These are phyloP conservation scores for Colletotrichum cuscutae DNA, from an alignment of 2,329 filamentous ascomycete genomes.

Conservation along the genomic window DNA sequence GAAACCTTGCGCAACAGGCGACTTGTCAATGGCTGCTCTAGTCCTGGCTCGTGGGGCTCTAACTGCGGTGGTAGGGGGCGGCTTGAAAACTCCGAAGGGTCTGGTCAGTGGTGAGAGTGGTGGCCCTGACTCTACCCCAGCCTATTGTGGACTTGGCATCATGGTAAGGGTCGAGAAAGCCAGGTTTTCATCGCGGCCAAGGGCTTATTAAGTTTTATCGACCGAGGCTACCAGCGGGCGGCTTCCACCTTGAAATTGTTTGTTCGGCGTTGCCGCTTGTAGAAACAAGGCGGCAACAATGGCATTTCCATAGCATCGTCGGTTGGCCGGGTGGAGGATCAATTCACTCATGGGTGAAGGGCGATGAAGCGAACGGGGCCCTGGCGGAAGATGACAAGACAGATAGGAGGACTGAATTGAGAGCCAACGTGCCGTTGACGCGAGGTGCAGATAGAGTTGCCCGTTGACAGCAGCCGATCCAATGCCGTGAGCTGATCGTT, in stretches of 20 bases:
- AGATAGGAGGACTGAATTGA: background rate
- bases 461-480: conserved; percentile 27
- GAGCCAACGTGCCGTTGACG: conserved; percentile 27
- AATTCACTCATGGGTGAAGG: conserved; percentile 18
- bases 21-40: conserved; percentile 17
- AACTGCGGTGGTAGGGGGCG: conserved; percentile 27
- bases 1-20: conserved; percentile 24
- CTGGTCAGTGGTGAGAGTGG: conserved; percentile 29
- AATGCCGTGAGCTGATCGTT: conserved; percentile 30
- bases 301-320: conserved; percentile 7
- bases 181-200: conserved; percentile 23
- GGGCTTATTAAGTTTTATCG: conserved; percentile 10
- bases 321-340: conserved; percentile 13
- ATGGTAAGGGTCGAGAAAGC: conserved; percentile 12
- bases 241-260: conserved; percentile 4
- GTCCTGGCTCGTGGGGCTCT: conserved; percentile 30
- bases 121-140: conserved; percentile 28
- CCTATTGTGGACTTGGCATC: conserved; percentile 29
- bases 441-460: conserved; percentile 35
- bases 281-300: conserved; percentile 23
- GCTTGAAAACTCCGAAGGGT: conserved; percentile 35
- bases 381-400: conserved; percentile 14
- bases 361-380: conserved; percentile 6
- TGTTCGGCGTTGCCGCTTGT: conserved; percentile 26
- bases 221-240: conserved; percentile 27